Evolutionary conservation across 345 rosid species (phyloP), one percentile per base, ranked within the genome.

Genomic region (Durio zibethinus): DNA sequence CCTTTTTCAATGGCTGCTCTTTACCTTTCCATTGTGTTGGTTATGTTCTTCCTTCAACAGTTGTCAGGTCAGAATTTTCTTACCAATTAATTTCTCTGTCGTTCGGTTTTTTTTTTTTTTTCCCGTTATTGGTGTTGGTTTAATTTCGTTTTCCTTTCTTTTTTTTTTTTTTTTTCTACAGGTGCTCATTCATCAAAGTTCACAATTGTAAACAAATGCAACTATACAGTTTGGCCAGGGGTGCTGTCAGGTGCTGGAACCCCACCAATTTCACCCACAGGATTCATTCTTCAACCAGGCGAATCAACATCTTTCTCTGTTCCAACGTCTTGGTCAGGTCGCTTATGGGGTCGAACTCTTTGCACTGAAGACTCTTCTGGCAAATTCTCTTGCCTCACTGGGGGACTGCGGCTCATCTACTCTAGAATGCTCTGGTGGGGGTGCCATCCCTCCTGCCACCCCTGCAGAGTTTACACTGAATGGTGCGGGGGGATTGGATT

Each of bases 181-280:
- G 77, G 77, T 2, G 78, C 12, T 47, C 42, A 33, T 75, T 63
- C 78, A 47, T 75, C 71, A 1, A 86, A 86, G 20, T 83, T 92
- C 76, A 87, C 86, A 5, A 15, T 92, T 18, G 67, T 82, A 53
- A 92, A 92, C 89, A 83, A 83, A 76, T 90, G 97, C 74, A 50
- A 79, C 69, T 81, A 87, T 80, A 83, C 91, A 3, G 86, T 92
- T 43, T 92, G 91, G 97, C 94, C 97, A 1, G 94, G 90, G 0
- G 77, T 89, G 59, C 88, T 92, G 70, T 84, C 94, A 11, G 87
- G 88, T 36, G 89, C 91, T 20, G 91, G 92, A 53, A 84, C 89
- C 0, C 68, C 88, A 3, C 89, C 78, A 27, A 79, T 90, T 21
- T 59, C 92, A 33, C 87, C 86, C 40, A 86, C 94, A 7, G 97